Evolutionary conservation across 1,139 yeast genomes (phyloP), one percentile per base, ranked within the genome.

Genomic region (Blastobotrys aristatus): DNA sequence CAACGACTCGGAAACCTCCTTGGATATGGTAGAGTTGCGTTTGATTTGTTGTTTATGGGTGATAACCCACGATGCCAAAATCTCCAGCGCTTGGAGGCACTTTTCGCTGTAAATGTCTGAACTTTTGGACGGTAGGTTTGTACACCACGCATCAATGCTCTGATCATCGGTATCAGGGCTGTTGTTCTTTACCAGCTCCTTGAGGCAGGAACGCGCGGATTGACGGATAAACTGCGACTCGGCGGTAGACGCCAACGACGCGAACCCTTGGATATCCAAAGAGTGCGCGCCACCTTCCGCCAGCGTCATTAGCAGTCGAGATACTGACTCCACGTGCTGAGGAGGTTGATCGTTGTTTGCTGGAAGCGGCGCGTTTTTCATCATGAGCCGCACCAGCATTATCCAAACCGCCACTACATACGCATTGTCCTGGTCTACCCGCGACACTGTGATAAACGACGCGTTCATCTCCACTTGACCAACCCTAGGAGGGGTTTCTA

Each of bases 1-100:
- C 22, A 58, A 40, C 7, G 61, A 57, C 20, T 57, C 58, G 6
- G 57, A 50, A 3, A 54, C 46, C 22, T 50, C 54, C 17, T 49
- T 44, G 1, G 51, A 42, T 7, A 38, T 37, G 17, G 32, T 18
- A 2, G 33, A 16, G 3, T n/a, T 3, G 21, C 11, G 5, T 11
- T 6, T 21, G n/a, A 13, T 5, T 3, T 3, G 16, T 4, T 35
- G 34, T 17, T 32, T 45, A 10, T 32, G 38, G 7, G 48, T 13
- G 26, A 50, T 44, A 21, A 50, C 46, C 29, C 46, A 37, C 16
- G 52, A 44, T 8, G 51, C 46, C 16, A 55, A 40, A 11, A 54
- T 44, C 14, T 55, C 45, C 40, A 54, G 35, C 6, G 57, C 52
- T 30, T 50, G 46, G 18, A 49, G 29, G 27, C 53, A 33, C 21